These are phyloP conservation scores for Boletus reticulatus DNA, from an alignment of 768 basidiomycete species.

Conservation along the genomic window DNA sequence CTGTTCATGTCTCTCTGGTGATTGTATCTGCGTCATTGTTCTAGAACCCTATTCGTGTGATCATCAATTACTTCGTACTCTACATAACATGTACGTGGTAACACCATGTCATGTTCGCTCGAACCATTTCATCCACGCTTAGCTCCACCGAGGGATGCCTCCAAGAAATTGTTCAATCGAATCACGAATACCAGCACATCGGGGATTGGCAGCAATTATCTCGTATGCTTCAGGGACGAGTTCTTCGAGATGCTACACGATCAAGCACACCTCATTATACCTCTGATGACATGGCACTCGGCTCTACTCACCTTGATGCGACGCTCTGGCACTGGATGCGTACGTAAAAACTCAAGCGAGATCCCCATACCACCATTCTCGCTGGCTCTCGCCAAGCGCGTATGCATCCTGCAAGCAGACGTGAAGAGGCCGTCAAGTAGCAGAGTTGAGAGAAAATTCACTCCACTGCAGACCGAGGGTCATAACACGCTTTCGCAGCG, in stretches of 20 bases:
- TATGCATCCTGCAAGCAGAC: constrained; percentile 56
- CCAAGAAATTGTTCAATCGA: constrained; percentile 24
- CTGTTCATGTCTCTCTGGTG: constrained; percentile 4
- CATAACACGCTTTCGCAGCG: constrained; percentile 82
- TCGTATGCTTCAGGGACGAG: constrained; percentile 57
- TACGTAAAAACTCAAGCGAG: constrained; percentile 62
- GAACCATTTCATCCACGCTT: background rate
- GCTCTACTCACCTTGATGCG: constrained; percentile 61
- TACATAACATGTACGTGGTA: background rate
- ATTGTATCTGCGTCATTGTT: background rate
- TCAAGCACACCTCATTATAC: background rate
- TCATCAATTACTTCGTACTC: background rate
- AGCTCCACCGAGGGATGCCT: constrained; percentile 14
- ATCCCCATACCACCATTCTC: constrained; percentile 27
- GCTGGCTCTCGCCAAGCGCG: constrained; percentile 61
- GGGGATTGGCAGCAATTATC: constrained; percentile 53
- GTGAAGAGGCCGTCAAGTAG: background rate
- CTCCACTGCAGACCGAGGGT: constrained; percentile 76
- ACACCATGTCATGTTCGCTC: background rate
- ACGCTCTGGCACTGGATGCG: constrained; percentile 75
- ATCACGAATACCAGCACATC: constrained; percentile 46
- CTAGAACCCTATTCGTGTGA: background rate
- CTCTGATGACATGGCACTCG: background rate
- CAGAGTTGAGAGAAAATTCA: constrained; percentile 26
- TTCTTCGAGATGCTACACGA: constrained; percentile 47